phyloP scores from a whole-genome alignment of 371 early-diverging fungal genomes.

The Mycotypha africana region DNA sequence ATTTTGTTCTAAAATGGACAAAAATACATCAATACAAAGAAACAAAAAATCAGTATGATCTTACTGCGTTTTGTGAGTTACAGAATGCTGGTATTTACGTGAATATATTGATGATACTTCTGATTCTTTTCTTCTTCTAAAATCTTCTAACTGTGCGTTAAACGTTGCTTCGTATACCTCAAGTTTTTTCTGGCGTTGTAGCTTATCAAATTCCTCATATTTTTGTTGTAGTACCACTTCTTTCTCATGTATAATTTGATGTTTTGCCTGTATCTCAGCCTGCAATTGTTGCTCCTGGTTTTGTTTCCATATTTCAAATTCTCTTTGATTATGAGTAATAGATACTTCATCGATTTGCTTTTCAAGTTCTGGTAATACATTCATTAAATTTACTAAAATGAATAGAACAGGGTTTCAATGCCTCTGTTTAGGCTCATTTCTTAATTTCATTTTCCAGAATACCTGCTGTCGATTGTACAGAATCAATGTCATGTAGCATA shows the following conservation, averaged over 20 bases:
- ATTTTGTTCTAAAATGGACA: too few species aligned
- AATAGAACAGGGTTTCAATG: too few species aligned
- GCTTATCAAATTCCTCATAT: constrained; percentile 27
- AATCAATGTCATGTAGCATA: constrained; percentile 1
- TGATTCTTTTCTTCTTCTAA: constrained; percentile 31
- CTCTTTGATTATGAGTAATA: constrained; percentile 12
- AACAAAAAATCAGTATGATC: neutral
- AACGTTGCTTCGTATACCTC: constrained; percentile 41
- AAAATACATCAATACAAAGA: neutral
- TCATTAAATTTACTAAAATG: constrained; percentile 12
- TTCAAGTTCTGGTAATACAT: constrained; percentile 13
- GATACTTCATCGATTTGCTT: constrained; percentile 21
- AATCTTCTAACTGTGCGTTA: constrained; percentile 42
- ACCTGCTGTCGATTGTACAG: constrained; percentile 11
- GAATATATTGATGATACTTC: constrained; percentile 37
- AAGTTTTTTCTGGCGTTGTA: constrained; percentile 27
- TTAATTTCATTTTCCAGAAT: neutral
- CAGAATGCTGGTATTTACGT: constrained; percentile 8
- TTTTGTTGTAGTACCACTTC: constrained; percentile 17
- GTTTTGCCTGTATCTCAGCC: constrained; percentile 1
- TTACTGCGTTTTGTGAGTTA: neutral
- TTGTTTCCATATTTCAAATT: constrained; percentile 38
- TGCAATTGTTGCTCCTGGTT: constrained; percentile 5
- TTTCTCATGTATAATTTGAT: constrained; percentile 10
- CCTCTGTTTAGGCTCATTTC: neutral